phyloP scores from a whole-genome alignment of 208 protist species.

The Kentomonas sorsogonicus region DNA sequence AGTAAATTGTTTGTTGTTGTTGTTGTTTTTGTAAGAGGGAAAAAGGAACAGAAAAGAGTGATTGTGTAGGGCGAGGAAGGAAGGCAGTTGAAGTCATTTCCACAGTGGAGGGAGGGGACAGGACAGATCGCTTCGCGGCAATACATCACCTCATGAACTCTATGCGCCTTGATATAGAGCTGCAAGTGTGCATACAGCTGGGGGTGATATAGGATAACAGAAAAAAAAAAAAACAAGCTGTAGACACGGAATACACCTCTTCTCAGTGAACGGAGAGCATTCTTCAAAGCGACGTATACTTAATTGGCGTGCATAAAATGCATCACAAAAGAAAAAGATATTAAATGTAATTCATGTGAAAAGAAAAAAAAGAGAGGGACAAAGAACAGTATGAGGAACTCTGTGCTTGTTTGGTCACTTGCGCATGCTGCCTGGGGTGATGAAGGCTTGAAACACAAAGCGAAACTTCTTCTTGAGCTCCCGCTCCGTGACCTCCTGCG shows the following conservation, averaged over 20 bases:
- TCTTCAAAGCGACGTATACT: no score
- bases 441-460: slow-evolving; percentile 89
- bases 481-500: slow-evolving; percentile 54
- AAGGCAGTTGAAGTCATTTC: no score
- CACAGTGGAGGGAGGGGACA: no score
- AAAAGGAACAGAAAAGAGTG: background rate
- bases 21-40: background rate
- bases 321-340: background rate
- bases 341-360: background rate
- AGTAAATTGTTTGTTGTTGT: no score
- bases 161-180: no score
- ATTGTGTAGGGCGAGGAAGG: background rate
- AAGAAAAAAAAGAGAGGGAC: background rate
- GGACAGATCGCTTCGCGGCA: no score
- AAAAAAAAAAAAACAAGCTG: background rate
- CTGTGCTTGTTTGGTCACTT: slow-evolving; percentile 12
- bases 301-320: no score
- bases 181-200: background rate
- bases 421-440: slow-evolving; percentile 63
- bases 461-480: slow-evolving; percentile 61
- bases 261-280: no score
- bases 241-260: no score
- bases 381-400: background rate
- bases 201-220: background rate
- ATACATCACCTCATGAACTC: no score